These are phyloP conservation scores for Albifimbria verrucaria DNA, from an alignment of 2,329 filamentous ascomycete genomes.

Conservation along the genomic window DNA sequence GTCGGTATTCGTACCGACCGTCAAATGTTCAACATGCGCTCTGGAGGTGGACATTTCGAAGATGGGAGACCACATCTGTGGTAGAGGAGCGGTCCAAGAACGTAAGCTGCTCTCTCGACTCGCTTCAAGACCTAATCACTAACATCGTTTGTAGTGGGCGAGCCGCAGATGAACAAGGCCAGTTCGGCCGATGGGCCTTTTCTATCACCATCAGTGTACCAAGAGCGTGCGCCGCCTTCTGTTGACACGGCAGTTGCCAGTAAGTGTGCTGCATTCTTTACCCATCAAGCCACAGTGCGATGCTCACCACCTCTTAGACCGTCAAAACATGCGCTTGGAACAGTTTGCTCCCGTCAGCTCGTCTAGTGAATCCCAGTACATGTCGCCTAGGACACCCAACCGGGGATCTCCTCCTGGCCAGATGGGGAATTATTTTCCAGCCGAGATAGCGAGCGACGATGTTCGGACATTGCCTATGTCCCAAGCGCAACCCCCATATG, in stretches of 20 bases:
- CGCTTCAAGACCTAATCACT: no score
- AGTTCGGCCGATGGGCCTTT: not conserved
- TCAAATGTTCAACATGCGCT: conserved; percentile 84
- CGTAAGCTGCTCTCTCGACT: no score
- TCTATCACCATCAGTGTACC: conserved; percentile 29
- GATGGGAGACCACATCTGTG: conserved; percentile 83
- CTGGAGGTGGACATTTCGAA: conserved; percentile 76
- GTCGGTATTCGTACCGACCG: conserved; percentile 71
- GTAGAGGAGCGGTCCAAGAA: conserved; percentile 40
- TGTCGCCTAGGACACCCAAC: conserved; percentile 60
- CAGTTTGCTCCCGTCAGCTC: conserved; percentile 64
- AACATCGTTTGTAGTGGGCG: no score
- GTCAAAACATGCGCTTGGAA: conserved; percentile 49
- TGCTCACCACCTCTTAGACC: conserved; percentile 41
- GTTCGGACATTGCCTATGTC: conserved; percentile 36
- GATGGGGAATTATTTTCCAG: conserved; percentile 42
- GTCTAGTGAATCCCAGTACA: conserved; percentile 54
- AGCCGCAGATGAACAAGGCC: not conserved
- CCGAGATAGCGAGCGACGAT: conserved; percentile 41
- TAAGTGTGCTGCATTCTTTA: conserved; percentile 33
- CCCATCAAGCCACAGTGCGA: not conserved
- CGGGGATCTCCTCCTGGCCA: conserved; percentile 40
- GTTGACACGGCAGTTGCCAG: conserved; percentile 53
- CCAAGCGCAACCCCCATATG: conserved; percentile 35
- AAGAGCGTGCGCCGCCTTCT: conserved; percentile 39